Conservation (phyloP, 306 rosid species). For the Cucumis hystrix region DNA sequence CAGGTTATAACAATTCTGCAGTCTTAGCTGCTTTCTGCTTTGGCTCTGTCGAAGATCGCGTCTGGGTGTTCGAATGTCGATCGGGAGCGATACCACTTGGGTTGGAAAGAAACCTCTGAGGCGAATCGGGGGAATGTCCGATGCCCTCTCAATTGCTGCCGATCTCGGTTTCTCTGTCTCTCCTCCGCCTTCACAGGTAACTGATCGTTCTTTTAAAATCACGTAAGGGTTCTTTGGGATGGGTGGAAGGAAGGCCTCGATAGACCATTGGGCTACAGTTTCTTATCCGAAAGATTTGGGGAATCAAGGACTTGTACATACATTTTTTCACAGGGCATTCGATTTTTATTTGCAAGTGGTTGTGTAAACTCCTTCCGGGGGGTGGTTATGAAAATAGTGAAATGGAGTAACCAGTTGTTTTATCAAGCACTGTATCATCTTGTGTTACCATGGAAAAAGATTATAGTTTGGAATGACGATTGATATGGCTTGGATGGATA, state of each 20-base stretch:
- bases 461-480: background rate
- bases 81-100: slow-evolving; percentile 58
- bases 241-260: background rate
- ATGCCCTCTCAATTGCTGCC: slow-evolving; percentile 75
- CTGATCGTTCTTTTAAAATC: background rate
- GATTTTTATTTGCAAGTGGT: background rate
- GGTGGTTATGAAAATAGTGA: background rate
- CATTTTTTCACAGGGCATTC: background rate
- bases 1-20: background rate
- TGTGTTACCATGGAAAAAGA: background rate
- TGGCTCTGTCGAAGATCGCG: background rate
- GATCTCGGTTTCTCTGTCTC: slow-evolving; percentile 78
- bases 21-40: background rate
- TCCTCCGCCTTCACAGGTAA: slow-evolving; percentile 50
- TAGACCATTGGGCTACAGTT: background rate
- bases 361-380: background rate
- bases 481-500: background rate
- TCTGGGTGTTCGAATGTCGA: slow-evolving; percentile 26
- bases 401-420: background rate
- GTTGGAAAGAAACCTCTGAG: slow-evolving; percentile 83
- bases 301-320: background rate
- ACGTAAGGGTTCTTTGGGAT: no score
- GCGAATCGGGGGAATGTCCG: slow-evolving; percentile 83
- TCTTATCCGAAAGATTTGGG: background rate
- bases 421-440: background rate